Base-by-base conservation (phyloP, 2,329 filamentous ascomycete species). In the Aureobasidium sp. region DNA sequence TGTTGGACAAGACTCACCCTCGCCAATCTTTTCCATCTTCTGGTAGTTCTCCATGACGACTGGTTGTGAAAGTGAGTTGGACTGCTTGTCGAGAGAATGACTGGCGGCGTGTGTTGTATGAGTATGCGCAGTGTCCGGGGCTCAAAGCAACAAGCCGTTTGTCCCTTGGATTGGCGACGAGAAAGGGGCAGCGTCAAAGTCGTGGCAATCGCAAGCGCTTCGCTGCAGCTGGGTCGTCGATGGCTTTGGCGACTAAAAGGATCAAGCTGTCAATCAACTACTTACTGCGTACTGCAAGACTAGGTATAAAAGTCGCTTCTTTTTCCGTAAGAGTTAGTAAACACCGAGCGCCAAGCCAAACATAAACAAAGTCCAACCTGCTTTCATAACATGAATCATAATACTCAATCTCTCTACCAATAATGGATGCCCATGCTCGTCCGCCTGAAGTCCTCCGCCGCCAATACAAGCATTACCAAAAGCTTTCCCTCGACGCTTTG, bases 1-100 rank as follows among this genome's bases (percentile, higher is more conserved):
- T 27, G 15, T 32, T 34, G 29, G 21, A 27, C n/a, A 55, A 7
- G 10, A 74, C 83, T 69, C 78, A 94, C 91, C 91, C 84, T 96
- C 91, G 76, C 91, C 91, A 71, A 96, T 91, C 82, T 96, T 96
- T 80, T 96, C 91, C 71, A 96, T 84, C 79, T 95, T 95, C 78
- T 96, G 90, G 76, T 96, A 96, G 78, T 96, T 95, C 77, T 96
- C 91, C 91, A 96, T 96, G 62, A 30, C 34, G 42, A 21, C 21
- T 21, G 21, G 21, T 32, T n/a, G 29, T 29, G 44, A 8, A 25
- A 21, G 57, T 5, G 44, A 41, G 53, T 42, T 25, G 44, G 13
- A 32, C 13, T 41, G 37, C 34, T 27, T 3, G 25, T 9, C 32
- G 52, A 15, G 37, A 39, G 29, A 34, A n/a, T 7, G 6, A 13